Evolutionary conservation across 2,329 filamentous ascomycete species (phyloP).

Genomic region (Polytolypa hystricis): DNA sequence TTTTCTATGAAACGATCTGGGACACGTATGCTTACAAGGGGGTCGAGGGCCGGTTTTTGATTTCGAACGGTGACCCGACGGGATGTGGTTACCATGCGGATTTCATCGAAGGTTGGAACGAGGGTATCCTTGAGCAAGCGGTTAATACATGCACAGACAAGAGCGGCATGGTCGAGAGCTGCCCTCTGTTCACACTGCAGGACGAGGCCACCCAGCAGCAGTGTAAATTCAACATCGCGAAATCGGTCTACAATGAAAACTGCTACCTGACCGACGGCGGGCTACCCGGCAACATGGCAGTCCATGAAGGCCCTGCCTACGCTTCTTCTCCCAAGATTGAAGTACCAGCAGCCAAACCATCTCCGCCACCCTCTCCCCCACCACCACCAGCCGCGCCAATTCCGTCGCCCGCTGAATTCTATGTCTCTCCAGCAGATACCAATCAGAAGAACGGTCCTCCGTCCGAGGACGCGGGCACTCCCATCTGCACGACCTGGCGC

Average conservation of each 20-base stretch:
- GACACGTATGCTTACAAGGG: slow-evolving; percentile 55
- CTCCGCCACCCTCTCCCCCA: neutral
- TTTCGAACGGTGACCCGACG: slow-evolving; percentile 67
- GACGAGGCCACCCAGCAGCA: slow-evolving; percentile 40
- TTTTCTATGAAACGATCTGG: slow-evolving; percentile 84
- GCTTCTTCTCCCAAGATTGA: slow-evolving; percentile 1
- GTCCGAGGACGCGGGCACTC: neutral
- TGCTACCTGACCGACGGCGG: slow-evolving; percentile 43
- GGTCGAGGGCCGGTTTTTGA: slow-evolving; percentile 56
- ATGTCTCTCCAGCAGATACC: neutral
- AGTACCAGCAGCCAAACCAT: neutral
- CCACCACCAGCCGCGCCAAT: neutral
- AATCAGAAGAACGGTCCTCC: too few relatives aligned
- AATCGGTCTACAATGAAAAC: slow-evolving; percentile 47
- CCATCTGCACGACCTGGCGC: slow-evolving; percentile 8
- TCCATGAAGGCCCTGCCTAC: slow-evolving; percentile 36
- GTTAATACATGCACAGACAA: slow-evolving; percentile 62
- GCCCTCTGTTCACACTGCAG: slow-evolving; percentile 63
- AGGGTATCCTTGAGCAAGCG: slow-evolving; percentile 57
- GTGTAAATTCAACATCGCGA: slow-evolving; percentile 55
- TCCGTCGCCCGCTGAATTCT: neutral
- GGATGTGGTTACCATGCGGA: slow-evolving; percentile 69
- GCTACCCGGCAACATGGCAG: slow-evolving; percentile 54
- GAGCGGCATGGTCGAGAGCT: slow-evolving; percentile 61
- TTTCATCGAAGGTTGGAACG: slow-evolving; percentile 70